These are phyloP conservation scores for Alternaria hordeiaustralica DNA, from an alignment of 2,329 filamentous ascomycete genomes.

Conservation along the genomic window DNA sequence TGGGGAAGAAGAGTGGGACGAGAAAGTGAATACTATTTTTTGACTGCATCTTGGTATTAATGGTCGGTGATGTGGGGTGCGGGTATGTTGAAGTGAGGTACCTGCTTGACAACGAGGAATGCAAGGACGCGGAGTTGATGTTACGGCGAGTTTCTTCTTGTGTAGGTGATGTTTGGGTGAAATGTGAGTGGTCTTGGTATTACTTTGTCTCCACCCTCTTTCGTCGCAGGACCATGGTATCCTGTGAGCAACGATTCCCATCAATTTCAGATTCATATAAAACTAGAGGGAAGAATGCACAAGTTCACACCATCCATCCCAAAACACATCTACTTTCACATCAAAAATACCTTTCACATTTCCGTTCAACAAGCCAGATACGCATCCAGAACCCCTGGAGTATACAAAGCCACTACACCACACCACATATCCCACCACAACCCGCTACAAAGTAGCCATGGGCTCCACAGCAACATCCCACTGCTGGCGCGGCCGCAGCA, in stretches of 20 bases:
- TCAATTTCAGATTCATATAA: background rate
- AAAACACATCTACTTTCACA: background rate
- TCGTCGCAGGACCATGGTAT: background rate
- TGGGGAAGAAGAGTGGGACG: background rate
- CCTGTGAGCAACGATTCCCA: background rate
- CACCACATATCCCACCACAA: background rate
- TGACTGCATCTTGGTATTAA: no score
- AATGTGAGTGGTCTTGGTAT: fast-evolving
- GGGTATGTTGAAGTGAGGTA: background rate
- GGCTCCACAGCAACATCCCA: background rate
- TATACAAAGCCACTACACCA: background rate
- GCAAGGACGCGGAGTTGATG: background rate
- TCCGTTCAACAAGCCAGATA: no score
- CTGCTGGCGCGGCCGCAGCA: background rate
- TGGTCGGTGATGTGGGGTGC: no score
- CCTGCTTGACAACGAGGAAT: fast-evolving
- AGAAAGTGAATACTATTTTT: background rate
- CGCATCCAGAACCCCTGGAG: background rate
- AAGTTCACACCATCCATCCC: background rate
- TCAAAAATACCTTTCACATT: no score
- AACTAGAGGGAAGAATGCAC: background rate
- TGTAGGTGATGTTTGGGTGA: background rate
- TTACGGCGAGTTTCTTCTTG: background rate
- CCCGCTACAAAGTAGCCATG: background rate
- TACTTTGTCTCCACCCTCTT: background rate